Conservation (phyloP, 768 basidiomycete species). For the Austroboletus eburneus region DNA sequence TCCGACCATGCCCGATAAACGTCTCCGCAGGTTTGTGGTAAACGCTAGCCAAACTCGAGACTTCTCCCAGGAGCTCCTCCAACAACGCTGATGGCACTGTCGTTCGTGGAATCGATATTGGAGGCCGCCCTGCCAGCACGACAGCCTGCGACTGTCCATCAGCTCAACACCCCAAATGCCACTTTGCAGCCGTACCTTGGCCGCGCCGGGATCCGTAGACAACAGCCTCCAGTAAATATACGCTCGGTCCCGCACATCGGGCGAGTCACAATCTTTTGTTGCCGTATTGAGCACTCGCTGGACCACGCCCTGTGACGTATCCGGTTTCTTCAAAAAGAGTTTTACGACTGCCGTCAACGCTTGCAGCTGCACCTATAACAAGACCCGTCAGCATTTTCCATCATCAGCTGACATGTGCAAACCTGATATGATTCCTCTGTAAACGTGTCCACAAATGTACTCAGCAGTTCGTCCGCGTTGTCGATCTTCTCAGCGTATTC, state of each 20-base stretch:
- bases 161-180: neutral
- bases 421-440: constrained; percentile 92
- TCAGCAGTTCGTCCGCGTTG: constrained; percentile 90
- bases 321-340: constrained; percentile 92
- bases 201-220: constrained; percentile 91
- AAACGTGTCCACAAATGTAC: constrained; percentile 88
- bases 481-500: constrained; percentile 98
- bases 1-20: constrained; percentile 87
- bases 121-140: constrained; percentile 87
- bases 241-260: constrained; percentile 93
- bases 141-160: constrained; percentile 50
- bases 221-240: constrained; percentile 98
- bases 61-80: constrained; percentile 88
- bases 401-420: neutral
- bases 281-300: constrained; percentile 91
- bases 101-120: constrained; percentile 88
- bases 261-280: constrained; percentile 95
- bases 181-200: constrained; percentile 62
- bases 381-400: neutral
- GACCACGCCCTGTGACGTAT: constrained; percentile 86
- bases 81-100: constrained; percentile 83
- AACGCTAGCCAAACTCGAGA: constrained; percentile 86
- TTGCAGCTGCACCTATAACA: constrained; percentile 61
- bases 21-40: constrained; percentile 98
- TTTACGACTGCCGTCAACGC: constrained; percentile 95